A percentile compares a stretch with the other conserved stretches of the same genome.
Conservation (phyloP, 371 early-diverging fungal species). For the Syncephalis plumigaleata region DNA sequence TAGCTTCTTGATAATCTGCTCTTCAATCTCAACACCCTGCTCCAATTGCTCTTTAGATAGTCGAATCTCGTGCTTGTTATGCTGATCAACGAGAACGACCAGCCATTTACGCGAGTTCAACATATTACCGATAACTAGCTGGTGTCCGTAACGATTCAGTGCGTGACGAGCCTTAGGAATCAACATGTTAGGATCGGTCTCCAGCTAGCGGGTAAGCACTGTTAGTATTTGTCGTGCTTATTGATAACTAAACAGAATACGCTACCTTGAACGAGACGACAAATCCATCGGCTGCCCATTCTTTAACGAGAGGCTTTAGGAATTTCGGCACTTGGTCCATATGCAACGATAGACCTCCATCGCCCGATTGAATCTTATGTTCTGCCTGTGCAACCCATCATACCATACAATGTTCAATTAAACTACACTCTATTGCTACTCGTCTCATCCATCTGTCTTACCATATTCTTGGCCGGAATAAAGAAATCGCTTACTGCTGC, state of each 20-base stretch:
- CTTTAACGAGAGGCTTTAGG: constrained; percentile 74
- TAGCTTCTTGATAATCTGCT: constrained; percentile 59
- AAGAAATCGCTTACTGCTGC: constrained; percentile 97
- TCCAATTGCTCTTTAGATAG: constrained; percentile 31
- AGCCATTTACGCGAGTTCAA: constrained; percentile 68
- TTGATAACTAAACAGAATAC: not conserved
- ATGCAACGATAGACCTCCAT: constrained; percentile 60
- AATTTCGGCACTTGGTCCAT: constrained; percentile 96
- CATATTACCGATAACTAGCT: constrained; percentile 92
- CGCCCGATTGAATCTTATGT: constrained; percentile 92
- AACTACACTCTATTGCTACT: not conserved
- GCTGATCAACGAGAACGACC: constrained; percentile 54
- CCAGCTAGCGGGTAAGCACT: constrained; percentile 30
- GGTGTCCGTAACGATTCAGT: constrained; percentile 81
- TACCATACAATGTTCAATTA: no score
- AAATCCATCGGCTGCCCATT: constrained; percentile 75
- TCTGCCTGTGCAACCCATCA: constrained; percentile 34
- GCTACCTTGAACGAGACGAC: constrained; percentile 89
- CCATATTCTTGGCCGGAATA: constrained; percentile 80
- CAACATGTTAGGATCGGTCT: constrained; percentile 75
- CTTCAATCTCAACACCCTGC: constrained; percentile 67
- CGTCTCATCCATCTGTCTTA: constrained; percentile 16
- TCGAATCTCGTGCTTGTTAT: constrained; percentile 32
- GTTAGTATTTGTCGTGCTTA: not conserved
- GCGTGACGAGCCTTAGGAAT: constrained; percentile 67